Evolutionary conservation across 78 protist genomes (phyloP).

Genomic region (Creolimax fragrantissima): DNA sequence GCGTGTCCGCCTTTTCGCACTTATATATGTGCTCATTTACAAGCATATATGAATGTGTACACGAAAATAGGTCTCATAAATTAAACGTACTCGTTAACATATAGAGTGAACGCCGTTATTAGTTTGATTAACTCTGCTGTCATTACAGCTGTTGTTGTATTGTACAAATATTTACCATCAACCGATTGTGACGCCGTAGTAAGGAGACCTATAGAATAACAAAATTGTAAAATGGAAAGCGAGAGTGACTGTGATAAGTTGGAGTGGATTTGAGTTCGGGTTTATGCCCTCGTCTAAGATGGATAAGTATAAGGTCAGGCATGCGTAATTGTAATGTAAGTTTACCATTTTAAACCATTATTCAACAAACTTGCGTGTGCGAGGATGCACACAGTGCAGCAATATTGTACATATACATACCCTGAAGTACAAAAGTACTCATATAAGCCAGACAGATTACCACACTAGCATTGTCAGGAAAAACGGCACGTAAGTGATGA

Average conservation of each 20-base stretch:
- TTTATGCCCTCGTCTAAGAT: no score
- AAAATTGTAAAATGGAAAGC: no score
- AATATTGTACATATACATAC: background rate
- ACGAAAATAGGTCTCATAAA: background rate
- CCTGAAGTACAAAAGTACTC: background rate
- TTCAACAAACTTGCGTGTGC: no score
- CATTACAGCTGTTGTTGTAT: slow-evolving; percentile 12
- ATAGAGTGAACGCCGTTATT: background rate
- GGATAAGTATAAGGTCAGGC: background rate
- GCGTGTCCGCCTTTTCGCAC: background rate
- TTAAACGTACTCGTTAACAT: background rate
- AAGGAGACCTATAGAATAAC: background rate
- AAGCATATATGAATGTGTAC: background rate
- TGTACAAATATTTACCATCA: background rate
- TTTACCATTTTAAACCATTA: background rate
- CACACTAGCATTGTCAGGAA: background rate
- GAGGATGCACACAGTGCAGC: background rate
- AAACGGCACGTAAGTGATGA: background rate
- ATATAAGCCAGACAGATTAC: slow-evolving; percentile 1
- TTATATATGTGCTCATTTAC: background rate
- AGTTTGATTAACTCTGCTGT: background rate
- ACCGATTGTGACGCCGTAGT: background rate
- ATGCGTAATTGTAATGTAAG: background rate
- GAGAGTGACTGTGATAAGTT: background rate
- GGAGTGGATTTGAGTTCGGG: background rate